Evolutionary conservation across 768 basidiomycete species (phyloP).

Genomic region (Saitozyma podzolica): DNA sequence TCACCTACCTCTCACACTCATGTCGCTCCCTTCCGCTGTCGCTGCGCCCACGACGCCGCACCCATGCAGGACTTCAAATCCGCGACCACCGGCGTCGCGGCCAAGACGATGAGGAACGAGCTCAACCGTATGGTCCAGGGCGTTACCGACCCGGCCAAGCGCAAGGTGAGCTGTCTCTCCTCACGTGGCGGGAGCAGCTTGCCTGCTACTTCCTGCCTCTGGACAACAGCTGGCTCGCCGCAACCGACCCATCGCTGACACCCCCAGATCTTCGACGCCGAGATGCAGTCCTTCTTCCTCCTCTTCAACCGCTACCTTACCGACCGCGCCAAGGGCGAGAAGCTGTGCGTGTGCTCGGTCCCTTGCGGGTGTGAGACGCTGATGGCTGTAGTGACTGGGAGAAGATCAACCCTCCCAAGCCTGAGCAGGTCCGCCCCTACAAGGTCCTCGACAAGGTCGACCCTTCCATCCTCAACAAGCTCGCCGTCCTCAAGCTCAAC

Average conservation of each 20-base stretch:
- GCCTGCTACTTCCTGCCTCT: no score
- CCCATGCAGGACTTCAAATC: slow-evolving; percentile 74
- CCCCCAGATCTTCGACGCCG: slow-evolving; percentile 77
- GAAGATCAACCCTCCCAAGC: slow-evolving; percentile 79
- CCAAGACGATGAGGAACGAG: slow-evolving; percentile 97
- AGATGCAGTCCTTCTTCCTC: slow-evolving; percentile 95
- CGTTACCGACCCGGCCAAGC: slow-evolving; percentile 73
- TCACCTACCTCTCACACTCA: no score
- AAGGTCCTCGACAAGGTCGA: slow-evolving; percentile 66
- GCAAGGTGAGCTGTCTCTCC: slow-evolving; percentile 63
- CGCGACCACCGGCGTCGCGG: slow-evolving; percentile 89
- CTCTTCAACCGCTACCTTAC: slow-evolving; percentile 92
- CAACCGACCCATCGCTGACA: neutral
- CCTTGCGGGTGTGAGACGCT: neutral
- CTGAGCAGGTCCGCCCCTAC: slow-evolving; percentile 83
- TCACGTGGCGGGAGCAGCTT: neutral
- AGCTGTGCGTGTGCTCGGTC: slow-evolving; percentile 61
- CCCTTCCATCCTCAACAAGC: slow-evolving; percentile 75
- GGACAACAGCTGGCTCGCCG: no score
- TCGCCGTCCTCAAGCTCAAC: slow-evolving; percentile 93
- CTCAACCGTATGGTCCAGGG: slow-evolving; percentile 87
- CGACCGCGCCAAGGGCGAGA: slow-evolving; percentile 80
- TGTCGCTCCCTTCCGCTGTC: no score
- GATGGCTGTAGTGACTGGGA: slow-evolving; percentile 70
- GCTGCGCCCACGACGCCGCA: no score